phyloP scores from a whole-genome alignment of 2,329 filamentous ascomycete species.

The Nectriaceae sp. region DNA sequence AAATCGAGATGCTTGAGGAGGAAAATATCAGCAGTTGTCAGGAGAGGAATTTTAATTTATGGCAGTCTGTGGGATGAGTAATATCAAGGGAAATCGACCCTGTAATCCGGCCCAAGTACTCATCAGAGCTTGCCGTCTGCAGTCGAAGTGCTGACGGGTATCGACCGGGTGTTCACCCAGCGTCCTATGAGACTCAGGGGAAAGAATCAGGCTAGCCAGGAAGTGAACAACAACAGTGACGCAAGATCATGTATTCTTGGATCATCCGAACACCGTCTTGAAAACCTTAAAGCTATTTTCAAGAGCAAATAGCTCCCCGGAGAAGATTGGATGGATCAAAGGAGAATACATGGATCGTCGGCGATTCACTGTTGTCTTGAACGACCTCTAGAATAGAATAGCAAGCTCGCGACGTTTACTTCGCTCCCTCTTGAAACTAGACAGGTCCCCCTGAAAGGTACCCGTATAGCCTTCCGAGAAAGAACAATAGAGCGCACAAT shows the following conservation, averaged over 20 bases:
- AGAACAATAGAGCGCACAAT: background rate
- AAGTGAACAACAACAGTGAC: too few species aligned
- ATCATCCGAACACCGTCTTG: background rate
- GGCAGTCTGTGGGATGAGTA: background rate
- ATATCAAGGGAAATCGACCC: background rate
- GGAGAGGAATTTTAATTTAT: background rate
- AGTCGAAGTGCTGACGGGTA: too few species aligned
- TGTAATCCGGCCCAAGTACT: background rate
- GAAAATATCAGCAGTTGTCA: slow-evolving; percentile 4
- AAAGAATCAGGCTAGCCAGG: too few species aligned
- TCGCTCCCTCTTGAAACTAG: too few species aligned
- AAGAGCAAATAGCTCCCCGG: too few species aligned
- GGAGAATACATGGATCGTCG: too few species aligned
- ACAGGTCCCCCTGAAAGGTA: background rate
- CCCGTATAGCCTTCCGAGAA: background rate
- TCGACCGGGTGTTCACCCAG: too few species aligned
- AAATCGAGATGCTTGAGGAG: slow-evolving; percentile 3
- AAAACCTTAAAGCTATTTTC: background rate
- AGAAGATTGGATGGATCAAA: too few species aligned
- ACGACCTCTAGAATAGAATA: background rate
- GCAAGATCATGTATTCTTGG: too few species aligned
- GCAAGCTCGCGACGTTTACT: background rate
- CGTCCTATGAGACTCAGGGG: too few species aligned
- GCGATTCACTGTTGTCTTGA: too few species aligned
- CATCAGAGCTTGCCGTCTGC: too few species aligned